Evolutionary conservation across 2,329 filamentous ascomycete genomes (phyloP).

Genomic region (Fusarium begoniae): DNA sequence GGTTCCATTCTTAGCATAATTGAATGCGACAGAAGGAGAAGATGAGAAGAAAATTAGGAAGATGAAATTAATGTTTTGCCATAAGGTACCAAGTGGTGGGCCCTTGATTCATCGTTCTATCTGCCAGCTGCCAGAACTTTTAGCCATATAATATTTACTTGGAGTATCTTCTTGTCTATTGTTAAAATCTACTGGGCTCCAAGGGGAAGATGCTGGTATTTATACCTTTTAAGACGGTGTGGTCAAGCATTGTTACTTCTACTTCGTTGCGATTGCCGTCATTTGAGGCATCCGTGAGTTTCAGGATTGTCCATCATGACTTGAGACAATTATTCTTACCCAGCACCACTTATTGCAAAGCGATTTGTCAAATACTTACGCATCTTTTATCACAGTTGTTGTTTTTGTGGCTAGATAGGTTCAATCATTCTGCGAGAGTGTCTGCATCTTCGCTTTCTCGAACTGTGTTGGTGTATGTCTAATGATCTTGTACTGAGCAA

Average conservation of each 20-base stretch:
- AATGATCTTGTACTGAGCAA: not conserved
- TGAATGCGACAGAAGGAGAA: too few species aligned
- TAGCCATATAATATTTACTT: not conserved
- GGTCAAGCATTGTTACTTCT: not conserved
- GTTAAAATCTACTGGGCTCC: not conserved
- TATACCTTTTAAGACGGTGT: not conserved
- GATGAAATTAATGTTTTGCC: not conserved
- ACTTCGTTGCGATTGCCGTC: not conserved
- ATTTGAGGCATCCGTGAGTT: not conserved
- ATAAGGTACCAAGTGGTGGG: not conserved
- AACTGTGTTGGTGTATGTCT: not conserved
- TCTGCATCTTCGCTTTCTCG: not conserved
- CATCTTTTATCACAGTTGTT: not conserved
- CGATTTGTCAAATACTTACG: rapidly evolving
- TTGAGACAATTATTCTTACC: not conserved
- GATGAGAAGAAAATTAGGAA: too few species aligned
- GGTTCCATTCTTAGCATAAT: too few species aligned
- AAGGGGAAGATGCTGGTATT: not conserved
- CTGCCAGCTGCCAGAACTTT: not conserved
- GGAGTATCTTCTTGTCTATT: not conserved
- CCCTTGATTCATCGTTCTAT: not conserved
- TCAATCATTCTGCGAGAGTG: too few species aligned
- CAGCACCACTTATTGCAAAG: rapidly evolving
- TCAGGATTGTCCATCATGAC: not conserved
- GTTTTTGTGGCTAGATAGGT: not conserved